These are phyloP conservation scores for Apophysomyces variabilis DNA, from an alignment of 371 early-diverging fungal genomes.

Conservation along the genomic window DNA sequence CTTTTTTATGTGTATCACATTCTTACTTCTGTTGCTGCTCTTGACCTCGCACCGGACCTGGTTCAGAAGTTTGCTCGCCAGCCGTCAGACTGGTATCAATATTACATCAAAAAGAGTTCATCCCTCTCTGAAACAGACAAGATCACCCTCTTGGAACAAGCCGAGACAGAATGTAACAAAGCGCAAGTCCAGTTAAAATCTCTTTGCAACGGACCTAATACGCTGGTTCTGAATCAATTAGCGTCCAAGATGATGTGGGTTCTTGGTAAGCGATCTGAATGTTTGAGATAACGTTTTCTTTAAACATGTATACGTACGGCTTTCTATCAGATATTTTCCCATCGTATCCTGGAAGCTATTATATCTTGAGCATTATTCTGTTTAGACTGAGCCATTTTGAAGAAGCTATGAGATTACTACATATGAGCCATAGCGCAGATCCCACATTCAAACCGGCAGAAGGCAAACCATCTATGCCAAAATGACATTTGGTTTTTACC, in stretches of 20 bases:
- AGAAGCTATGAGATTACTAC: slow-evolving; percentile 48
- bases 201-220: slow-evolving; percentile 47
- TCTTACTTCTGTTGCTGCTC: slow-evolving; percentile 44
- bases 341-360: slow-evolving; percentile 60
- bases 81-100: slow-evolving; percentile 47
- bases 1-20: slow-evolving; percentile 52
- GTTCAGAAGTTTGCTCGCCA: slow-evolving; percentile 38
- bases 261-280: slow-evolving; percentile 31
- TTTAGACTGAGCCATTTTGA: slow-evolving; percentile 57
- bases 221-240: slow-evolving; percentile 42
- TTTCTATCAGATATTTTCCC: slow-evolving; percentile 46
- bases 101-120: slow-evolving; percentile 44
- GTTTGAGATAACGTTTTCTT: neutral
- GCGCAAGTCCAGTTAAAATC: slow-evolving; percentile 44
- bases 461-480: slow-evolving; percentile 28
- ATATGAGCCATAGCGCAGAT: slow-evolving; percentile 56
- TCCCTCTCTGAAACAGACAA: slow-evolving; percentile 31
- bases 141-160: slow-evolving; percentile 42
- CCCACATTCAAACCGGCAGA: slow-evolving; percentile 52
- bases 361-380: slow-evolving; percentile 52
- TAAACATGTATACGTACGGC: neutral
- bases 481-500: neutral
- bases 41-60: slow-evolving; percentile 37
- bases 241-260: slow-evolving; percentile 54
- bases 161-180: slow-evolving; percentile 45